These are phyloP conservation scores for Pyrus pyrifolia DNA, from an alignment of 306 rosid species.

Conservation along the genomic window DNA sequence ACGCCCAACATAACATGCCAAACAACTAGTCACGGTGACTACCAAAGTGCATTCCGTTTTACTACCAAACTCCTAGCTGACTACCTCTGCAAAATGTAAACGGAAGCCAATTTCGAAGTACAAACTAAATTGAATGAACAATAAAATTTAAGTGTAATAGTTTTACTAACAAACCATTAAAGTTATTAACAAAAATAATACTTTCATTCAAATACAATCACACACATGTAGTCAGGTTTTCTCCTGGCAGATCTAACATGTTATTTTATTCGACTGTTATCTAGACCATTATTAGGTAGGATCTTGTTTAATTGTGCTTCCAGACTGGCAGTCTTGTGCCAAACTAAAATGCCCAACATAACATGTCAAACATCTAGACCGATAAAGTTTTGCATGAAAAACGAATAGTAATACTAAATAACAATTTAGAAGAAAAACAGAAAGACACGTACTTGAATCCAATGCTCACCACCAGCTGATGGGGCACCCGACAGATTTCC, in stretches of 20 bases:
- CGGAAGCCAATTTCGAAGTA: not conserved
- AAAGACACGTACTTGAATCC: conserved; percentile 62
- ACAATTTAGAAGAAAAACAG: not conserved
- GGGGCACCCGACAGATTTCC: conserved; percentile 47
- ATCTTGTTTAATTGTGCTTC: not conserved
- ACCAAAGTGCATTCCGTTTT: no score
- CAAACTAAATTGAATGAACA: not conserved
- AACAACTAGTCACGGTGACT: no score
- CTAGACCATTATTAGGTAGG: not conserved
- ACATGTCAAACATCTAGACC: not conserved
- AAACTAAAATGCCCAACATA: not conserved
- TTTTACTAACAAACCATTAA: not conserved
- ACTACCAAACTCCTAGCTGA: no score
- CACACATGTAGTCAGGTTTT: not conserved
- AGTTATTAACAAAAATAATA: not conserved
- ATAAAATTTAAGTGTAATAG: not conserved
- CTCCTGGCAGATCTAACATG: not conserved
- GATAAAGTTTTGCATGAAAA: not conserved
- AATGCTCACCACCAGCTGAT: conserved; percentile 53
- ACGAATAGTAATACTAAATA: not conserved
- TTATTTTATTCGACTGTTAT: not conserved
- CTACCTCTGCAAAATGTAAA: not conserved
- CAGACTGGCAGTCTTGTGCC: not conserved
- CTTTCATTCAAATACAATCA: not conserved
- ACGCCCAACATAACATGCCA: no score